A percentile compares a stretch with the other conserved stretches of the same genome.
These are phyloP conservation scores for Sphaerostilbella broomeana DNA, from an alignment of 2,329 filamentous ascomycete genomes.

Conservation along the genomic window DNA sequence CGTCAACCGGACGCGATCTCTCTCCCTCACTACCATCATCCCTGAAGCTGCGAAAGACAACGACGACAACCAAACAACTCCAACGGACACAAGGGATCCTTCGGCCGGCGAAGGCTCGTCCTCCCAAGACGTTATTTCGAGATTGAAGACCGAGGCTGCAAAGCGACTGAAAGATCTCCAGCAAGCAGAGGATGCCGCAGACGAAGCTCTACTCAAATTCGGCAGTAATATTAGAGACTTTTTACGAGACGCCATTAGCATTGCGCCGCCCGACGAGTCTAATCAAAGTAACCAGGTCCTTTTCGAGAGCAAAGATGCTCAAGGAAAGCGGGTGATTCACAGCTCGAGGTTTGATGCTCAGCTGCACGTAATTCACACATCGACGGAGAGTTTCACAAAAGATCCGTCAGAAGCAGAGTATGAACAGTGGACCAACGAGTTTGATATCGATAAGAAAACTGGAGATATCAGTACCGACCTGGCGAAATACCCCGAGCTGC, in stretches of 20 bases:
- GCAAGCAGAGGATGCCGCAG: constrained; percentile 87
- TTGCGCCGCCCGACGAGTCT: constrained; percentile 63
- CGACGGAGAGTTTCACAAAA: constrained; percentile 70
- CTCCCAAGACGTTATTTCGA: constrained; percentile 57
- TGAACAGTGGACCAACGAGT: constrained; percentile 62
- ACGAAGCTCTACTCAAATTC: constrained; percentile 89
- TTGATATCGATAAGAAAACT: constrained; percentile 79
- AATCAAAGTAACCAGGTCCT: constrained; percentile 58
- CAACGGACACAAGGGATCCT: constrained; percentile 35
- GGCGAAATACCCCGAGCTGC: constrained; percentile 77
- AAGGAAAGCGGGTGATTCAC: constrained; percentile 89
- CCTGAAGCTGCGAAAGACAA: constrained; percentile 21
- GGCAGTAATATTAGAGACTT: constrained; percentile 86
- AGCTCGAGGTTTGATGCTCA: constrained; percentile 92
- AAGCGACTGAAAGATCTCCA: constrained; percentile 85
- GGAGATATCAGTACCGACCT: constrained; percentile 75
- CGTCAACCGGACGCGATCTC: constrained; percentile 64
- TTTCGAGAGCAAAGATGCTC: constrained; percentile 89
- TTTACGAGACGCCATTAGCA: constrained; percentile 80
- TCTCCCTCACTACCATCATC: constrained; percentile 54
- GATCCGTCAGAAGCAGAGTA: constrained; percentile 75
- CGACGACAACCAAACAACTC: constrained; percentile 38
- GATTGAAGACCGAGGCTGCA: constrained; percentile 69
- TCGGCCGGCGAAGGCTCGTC: constrained; percentile 37
- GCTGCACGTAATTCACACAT: constrained; percentile 89